phyloP scores from a whole-genome alignment of 2,329 filamentous ascomycete species.

The Ophiobolus disseminans region DNA sequence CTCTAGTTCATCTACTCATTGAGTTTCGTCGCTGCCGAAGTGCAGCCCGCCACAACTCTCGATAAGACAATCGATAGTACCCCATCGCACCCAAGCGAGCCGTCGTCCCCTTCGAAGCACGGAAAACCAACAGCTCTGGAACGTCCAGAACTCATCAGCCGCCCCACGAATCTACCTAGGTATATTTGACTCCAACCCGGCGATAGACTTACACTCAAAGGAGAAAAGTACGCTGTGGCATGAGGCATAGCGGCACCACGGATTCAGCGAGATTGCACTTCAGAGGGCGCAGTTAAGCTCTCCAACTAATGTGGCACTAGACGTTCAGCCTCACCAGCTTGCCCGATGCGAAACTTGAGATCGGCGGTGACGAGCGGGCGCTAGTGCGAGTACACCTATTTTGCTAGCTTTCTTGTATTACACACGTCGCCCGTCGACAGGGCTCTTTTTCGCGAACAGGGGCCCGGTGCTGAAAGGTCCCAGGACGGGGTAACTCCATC shows the following conservation, averaged over 20 bases:
- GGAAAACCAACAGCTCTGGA: neutral
- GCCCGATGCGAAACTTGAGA: conserved; percentile 7
- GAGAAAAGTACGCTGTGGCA: neutral
- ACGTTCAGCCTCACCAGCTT: conserved; percentile 14
- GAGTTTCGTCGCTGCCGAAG: too few relatives aligned
- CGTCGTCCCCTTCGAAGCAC: too few relatives aligned
- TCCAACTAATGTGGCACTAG: conserved; percentile 1
- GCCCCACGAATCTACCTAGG: too few relatives aligned
- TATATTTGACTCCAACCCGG: too few relatives aligned
- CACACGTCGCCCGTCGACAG: neutral
- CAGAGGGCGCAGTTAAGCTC: conserved; percentile 4
- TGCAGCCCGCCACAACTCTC: too few relatives aligned
- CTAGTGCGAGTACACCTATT: conserved; percentile 16
- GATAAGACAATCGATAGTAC: too few relatives aligned
- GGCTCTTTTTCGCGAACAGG: neutral
- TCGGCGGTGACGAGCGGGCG: conserved; percentile 9
- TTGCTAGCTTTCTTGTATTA: conserved; percentile 9
- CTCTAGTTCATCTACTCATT: too few relatives aligned
- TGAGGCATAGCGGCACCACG: too few relatives aligned
- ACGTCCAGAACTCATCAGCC: neutral
- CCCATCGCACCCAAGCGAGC: too few relatives aligned
- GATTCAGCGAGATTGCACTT: neutral
- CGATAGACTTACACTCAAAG: too few relatives aligned
- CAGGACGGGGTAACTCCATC: neutral
- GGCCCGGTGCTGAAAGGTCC: neutral